A percentile compares a stretch with the other conserved stretches of the same genome.
phyloP scores from a whole-genome alignment of 768 basidiomycete genomes.

The Lepiota venenata region DNA sequence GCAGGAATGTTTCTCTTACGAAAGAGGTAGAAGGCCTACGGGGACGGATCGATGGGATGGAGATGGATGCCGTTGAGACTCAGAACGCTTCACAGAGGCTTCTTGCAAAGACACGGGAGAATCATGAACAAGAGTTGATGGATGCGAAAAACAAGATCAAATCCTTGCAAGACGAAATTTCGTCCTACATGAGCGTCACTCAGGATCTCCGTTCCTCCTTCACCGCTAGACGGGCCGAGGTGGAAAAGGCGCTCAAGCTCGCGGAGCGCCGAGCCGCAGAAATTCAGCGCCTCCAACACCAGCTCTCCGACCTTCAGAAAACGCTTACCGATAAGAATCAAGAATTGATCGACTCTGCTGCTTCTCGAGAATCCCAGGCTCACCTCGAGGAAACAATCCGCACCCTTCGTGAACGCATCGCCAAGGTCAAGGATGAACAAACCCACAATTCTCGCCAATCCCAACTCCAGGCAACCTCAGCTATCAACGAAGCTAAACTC shows the following conservation, averaged over 20 bases:
- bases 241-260: neutral
- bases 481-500: neutral
- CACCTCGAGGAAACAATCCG: slow-evolving; percentile 1
- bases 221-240: neutral
- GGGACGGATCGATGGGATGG: neutral
- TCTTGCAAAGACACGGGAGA: slow-evolving; percentile 2
- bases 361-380: neutral
- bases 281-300: neutral
- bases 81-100: slow-evolving; percentile 3
- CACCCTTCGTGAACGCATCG: neutral
- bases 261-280: neutral
- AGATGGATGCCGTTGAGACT: neutral
- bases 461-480: neutral
- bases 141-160: neutral
- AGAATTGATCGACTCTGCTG: neutral
- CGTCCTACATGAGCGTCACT: neutral
- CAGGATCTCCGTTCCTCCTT: slow-evolving; percentile 2
- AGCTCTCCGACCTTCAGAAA: neutral
- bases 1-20: neutral
- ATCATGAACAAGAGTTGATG: neutral
- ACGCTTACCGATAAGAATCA: neutral
- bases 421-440: neutral
- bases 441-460: neutral
- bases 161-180: neutral
- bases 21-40: neutral